Evolutionary conservation across 768 basidiomycete genomes (phyloP).

Genomic region (Nidularia sp.): DNA sequence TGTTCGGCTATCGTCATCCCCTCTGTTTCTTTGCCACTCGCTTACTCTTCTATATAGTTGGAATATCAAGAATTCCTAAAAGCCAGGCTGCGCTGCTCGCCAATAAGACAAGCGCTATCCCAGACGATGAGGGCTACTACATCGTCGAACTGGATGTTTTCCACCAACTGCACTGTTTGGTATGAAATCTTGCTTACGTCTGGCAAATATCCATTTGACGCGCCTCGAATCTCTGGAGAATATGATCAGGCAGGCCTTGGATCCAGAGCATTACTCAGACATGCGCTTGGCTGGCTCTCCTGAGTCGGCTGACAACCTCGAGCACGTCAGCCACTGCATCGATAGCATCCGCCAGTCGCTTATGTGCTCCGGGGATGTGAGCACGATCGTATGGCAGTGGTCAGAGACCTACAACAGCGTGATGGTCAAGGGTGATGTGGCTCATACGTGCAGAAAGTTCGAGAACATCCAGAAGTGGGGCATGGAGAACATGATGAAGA

Average conservation of each 20-base stretch:
- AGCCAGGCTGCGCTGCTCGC: conserved; percentile 10
- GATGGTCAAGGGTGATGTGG: conserved; percentile 5
- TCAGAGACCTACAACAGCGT: conserved; percentile 1
- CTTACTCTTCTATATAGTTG: conserved; percentile 2
- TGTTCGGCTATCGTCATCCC: conserved; percentile 5
- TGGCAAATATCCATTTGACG: neutral
- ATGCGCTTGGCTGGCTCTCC: conserved; percentile 2
- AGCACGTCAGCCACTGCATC: conserved; percentile 16
- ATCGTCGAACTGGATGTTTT: conserved; percentile 18
- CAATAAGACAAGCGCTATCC: conserved; percentile 14
- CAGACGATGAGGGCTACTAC: conserved; percentile 15
- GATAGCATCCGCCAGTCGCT: conserved; percentile 12
- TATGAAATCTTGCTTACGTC: conserved; percentile 3
- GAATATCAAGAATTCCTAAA: conserved; percentile 12
- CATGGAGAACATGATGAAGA: conserved; percentile 1
- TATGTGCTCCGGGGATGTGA: conserved; percentile 15
- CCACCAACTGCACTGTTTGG: conserved; percentile 20
- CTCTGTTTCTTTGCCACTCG: neutral
- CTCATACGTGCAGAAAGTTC: conserved; percentile 13
- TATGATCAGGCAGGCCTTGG: conserved; percentile 9
- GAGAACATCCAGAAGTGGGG: conserved; percentile 14
- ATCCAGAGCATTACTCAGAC: conserved; percentile 9
- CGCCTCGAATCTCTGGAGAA: conserved; percentile 6
- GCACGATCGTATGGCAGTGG: conserved; percentile 16
- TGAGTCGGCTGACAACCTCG: neutral